Percentiles rank a stretch among this genome's conserved stretches.
These are phyloP conservation scores for Alternaria brassicicola DNA, from an alignment of 2,329 filamentous ascomycete species.

Conservation along the genomic window DNA sequence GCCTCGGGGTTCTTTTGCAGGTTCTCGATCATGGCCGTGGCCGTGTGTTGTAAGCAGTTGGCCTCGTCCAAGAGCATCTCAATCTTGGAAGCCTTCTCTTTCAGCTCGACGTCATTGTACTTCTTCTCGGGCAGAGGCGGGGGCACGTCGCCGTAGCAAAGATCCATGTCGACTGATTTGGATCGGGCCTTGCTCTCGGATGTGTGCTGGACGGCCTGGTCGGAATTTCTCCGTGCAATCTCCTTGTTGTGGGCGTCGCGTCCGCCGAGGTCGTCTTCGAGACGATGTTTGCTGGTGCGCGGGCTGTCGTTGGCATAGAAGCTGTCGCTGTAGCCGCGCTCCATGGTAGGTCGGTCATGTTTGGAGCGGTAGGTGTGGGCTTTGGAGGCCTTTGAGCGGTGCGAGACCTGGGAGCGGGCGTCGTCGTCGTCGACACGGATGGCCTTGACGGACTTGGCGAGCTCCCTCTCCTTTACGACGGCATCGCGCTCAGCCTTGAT, in stretches of 20 bases:
- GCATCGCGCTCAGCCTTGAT: conserved; percentile 73
- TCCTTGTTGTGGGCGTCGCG: conserved; percentile 46
- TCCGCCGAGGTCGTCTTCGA: conserved; percentile 40
- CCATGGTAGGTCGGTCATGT: conserved; percentile 44
- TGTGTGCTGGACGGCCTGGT: conserved; percentile 34
- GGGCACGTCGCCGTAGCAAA: conserved; percentile 86
- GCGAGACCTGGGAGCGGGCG: conserved; percentile 40
- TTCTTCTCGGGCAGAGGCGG: conserved; percentile 64
- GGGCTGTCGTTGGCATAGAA: conserved; percentile 51
- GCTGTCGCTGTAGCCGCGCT: conserved; percentile 55
- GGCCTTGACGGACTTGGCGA: conserved; percentile 63
- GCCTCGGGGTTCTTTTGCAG: conserved; percentile 85
- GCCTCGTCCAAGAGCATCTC: conserved; percentile 83
- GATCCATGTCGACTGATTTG: conserved; percentile 76
- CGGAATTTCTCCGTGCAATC: conserved; percentile 53
- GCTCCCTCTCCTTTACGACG: conserved; percentile 61
- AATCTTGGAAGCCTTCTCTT: conserved; percentile 73
- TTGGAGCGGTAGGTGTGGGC: conserved; percentile 33
- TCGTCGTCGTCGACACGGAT: conserved; percentile 53
- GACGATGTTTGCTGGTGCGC: conserved; percentile 33
- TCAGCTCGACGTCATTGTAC: conserved; percentile 63
- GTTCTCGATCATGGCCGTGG: conserved; percentile 79
- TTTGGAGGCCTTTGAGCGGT: conserved; percentile 35
- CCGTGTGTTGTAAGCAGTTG: conserved; percentile 85
- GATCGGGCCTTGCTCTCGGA: conserved; percentile 36